Evolutionary conservation across 2,329 filamentous ascomycete species (phyloP).

Genomic region (Sporothrix luriei): DNA sequence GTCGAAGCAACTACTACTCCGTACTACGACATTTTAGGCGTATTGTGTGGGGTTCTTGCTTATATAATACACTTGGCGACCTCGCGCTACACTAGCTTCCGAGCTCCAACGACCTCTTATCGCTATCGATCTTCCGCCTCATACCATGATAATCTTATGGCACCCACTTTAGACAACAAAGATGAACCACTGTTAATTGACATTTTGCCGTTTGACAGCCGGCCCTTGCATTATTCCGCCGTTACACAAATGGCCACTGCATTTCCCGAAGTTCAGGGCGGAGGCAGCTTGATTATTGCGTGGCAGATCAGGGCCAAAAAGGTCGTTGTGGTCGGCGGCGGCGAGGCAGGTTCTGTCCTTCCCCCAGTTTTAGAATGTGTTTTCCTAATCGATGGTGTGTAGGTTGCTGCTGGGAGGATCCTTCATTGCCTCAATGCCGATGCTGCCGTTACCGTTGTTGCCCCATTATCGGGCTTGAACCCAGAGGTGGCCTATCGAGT

Average conservation of each 20-base stretch:
- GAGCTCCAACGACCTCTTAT: slow-evolving; percentile 19
- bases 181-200: slow-evolving; percentile 5
- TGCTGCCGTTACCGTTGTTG: slow-evolving; percentile 83
- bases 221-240: slow-evolving; percentile 6
- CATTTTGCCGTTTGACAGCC: neutral
- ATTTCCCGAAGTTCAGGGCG: slow-evolving; percentile 82
- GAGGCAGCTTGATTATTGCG: slow-evolving; percentile 89
- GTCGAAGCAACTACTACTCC: neutral
- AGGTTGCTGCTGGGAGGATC: slow-evolving; percentile 96
- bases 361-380: neutral
- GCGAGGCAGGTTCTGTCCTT: slow-evolving; percentile 67
- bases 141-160: neutral
- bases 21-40: too few relatives aligned
- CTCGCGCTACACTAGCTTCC: too few relatives aligned
- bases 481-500: slow-evolving; percentile 85
- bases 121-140: slow-evolving; percentile 21
- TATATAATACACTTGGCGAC: too few relatives aligned
- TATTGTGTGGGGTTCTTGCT: too few relatives aligned
- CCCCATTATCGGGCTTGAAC: slow-evolving; percentile 77
- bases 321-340: slow-evolving; percentile 90
- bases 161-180: neutral
- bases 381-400: neutral
- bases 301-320: slow-evolving; percentile 92
- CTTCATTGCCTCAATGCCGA: slow-evolving; percentile 94
- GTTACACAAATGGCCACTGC: slow-evolving; percentile 41